A percentile compares a stretch with the other conserved stretches of the same genome.
phyloP scores from a whole-genome alignment of 1,284 basidiomycete species.

The Leucoagaricus sp. region DNA sequence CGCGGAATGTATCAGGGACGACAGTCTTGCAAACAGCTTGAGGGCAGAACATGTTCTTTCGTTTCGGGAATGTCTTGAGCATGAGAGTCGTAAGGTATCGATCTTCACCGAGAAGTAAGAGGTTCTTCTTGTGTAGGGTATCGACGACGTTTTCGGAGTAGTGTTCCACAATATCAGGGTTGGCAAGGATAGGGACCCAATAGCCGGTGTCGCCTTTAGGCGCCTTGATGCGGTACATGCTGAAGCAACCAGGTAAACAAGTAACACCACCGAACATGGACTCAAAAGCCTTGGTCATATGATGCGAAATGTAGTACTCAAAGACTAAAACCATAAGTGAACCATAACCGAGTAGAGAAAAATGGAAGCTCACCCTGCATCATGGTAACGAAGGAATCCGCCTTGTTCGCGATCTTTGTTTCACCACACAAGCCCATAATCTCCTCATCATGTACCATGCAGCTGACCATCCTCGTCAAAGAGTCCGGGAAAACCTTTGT shows the following conservation, averaged over 20 bases:
- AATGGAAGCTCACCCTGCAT: slow-evolving; percentile 79
- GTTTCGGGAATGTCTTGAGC: slow-evolving; percentile 98
- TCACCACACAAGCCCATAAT: slow-evolving; percentile 99
- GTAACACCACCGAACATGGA: slow-evolving; percentile 99
- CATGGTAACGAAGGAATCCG: slow-evolving; percentile 97
- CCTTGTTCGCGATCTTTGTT: slow-evolving; percentile 99
- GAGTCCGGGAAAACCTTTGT: slow-evolving; percentile 98
- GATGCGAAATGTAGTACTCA: slow-evolving; percentile 99
- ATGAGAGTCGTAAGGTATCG: slow-evolving; percentile 95
- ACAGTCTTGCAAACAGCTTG: slow-evolving; percentile 98
- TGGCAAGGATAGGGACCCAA: slow-evolving; percentile 98
- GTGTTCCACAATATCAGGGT: slow-evolving; percentile 96
- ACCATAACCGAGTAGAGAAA: slow-evolving; percentile 15
- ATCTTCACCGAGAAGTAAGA: slow-evolving; percentile 97
- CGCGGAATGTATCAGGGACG: slow-evolving; percentile 93
- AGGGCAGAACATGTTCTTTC: slow-evolving; percentile 99
- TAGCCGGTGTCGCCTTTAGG: slow-evolving; percentile 91
- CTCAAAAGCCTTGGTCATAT: slow-evolving; percentile 98
- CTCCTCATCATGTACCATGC: slow-evolving; percentile 94
- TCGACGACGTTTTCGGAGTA: slow-evolving; percentile 98
- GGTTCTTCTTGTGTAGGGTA: slow-evolving; percentile 99
- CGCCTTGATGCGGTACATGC: slow-evolving; percentile 99
- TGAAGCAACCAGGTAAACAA: slow-evolving; percentile 98
- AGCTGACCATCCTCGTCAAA: slow-evolving; percentile 88
- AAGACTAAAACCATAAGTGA: slow-evolving; percentile 65